Percentiles rank a stretch among this genome's conserved stretches.
Conservation (phyloP, 805 yeast genomes). For the Metschnikowia anglica region DNA sequence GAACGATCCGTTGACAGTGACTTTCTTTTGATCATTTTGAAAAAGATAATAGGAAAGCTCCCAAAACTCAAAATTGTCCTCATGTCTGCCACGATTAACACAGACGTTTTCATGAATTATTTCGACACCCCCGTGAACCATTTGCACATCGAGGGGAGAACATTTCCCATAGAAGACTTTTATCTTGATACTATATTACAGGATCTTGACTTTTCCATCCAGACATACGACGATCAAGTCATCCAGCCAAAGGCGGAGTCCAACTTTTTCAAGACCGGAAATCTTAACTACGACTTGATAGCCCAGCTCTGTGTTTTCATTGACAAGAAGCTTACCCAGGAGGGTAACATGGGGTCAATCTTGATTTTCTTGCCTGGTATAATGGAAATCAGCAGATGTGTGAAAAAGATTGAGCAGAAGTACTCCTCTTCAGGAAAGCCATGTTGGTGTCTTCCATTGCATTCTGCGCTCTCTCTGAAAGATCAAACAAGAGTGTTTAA, state of each 20-base stretch:
- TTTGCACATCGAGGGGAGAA: slow-evolving; percentile 86
- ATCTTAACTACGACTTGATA: slow-evolving; percentile 73
- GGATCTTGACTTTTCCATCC: slow-evolving; percentile 55
- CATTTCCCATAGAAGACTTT: slow-evolving; percentile 82
- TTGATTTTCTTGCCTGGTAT: slow-evolving; percentile 88
- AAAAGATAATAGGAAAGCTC: slow-evolving; percentile 51
- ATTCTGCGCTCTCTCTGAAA: slow-evolving; percentile 78
- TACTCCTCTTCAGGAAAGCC: slow-evolving; percentile 26
- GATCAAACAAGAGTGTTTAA: slow-evolving; percentile 81
- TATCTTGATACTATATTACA: slow-evolving; percentile 68
- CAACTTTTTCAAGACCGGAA: slow-evolving; percentile 61
- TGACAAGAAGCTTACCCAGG: slow-evolving; percentile 46
- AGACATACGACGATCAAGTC: slow-evolving; percentile 35
- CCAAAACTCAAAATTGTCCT: slow-evolving; percentile 66
- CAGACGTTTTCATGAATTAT: slow-evolving; percentile 61
- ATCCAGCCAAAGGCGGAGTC: slow-evolving; percentile 64
- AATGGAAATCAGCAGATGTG: slow-evolving; percentile 73
- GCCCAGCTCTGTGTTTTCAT: slow-evolving; percentile 53
- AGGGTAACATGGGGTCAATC: slow-evolving; percentile 63
- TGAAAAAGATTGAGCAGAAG: slow-evolving; percentile 36
- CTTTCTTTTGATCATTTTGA: slow-evolving; percentile 73
- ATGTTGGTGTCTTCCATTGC: slow-evolving; percentile 64
- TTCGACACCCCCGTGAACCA: slow-evolving; percentile 57
- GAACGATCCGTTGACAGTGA: slow-evolving; percentile 92
- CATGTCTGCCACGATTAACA: slow-evolving; percentile 93